These are phyloP conservation scores for Linnemannia exigua DNA, from an alignment of 192 early-diverging fungal genomes.

Conservation along the genomic window DNA sequence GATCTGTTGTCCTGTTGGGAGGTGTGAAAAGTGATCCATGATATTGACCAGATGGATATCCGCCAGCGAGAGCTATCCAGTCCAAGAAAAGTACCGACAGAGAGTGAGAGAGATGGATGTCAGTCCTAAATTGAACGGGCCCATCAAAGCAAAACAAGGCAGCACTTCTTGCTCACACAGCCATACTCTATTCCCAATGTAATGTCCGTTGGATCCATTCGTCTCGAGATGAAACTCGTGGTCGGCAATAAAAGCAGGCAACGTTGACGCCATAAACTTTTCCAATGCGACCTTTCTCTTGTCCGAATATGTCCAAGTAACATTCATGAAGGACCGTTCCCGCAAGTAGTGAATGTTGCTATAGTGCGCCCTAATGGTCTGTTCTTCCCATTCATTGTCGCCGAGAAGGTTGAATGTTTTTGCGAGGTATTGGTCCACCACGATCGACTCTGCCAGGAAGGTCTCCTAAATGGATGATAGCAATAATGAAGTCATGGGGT, in stretches of 20 bases:
- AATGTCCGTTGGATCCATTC: conserved; percentile 39
- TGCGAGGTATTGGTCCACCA: conserved; percentile 40
- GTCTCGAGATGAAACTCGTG: conserved; percentile 43
- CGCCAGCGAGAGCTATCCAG: conserved; percentile 24
- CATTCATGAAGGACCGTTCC: conserved; percentile 31
- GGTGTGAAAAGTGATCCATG: conserved; percentile 35
- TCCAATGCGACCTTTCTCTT: conserved; percentile 33
- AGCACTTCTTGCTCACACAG: not conserved
- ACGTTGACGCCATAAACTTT: conserved; percentile 10
- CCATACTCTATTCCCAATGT: conserved; percentile 33
- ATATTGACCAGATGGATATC: conserved; percentile 39
- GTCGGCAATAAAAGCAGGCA: conserved; percentile 38
- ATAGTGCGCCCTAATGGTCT: conserved; percentile 40
- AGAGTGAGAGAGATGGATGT: not conserved
- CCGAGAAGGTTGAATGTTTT: conserved; percentile 36
- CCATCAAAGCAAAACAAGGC: too few species aligned
- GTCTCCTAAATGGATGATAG: not conserved
- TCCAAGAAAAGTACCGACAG: not conserved
- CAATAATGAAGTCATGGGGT: not conserved
- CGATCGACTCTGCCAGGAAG: conserved; percentile 31
- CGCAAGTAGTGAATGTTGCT: conserved; percentile 41
- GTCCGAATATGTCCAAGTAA: conserved; percentile 44
- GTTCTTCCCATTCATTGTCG: conserved; percentile 43
- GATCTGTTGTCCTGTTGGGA: conserved; percentile 15
- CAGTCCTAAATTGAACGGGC: not conserved